Evolutionary conservation across 169 alveolate species (phyloP).

Genomic region (Eimeria falciformis): DNA sequence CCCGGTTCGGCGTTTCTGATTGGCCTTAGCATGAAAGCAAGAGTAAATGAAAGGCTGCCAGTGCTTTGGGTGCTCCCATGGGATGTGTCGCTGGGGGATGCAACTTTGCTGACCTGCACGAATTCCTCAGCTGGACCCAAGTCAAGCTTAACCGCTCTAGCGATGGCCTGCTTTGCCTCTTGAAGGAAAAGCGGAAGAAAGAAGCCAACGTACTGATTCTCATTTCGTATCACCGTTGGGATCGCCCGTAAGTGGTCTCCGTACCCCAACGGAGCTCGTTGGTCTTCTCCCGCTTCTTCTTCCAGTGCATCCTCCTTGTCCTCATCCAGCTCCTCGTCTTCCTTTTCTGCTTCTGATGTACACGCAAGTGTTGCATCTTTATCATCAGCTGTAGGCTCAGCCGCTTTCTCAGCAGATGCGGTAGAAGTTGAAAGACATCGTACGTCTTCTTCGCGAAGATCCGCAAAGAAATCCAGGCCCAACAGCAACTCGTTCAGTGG

Average conservation of each 20-base stretch:
- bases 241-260: constrained; percentile 61
- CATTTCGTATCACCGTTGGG: constrained; percentile 63
- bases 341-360: not conserved
- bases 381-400: not conserved
- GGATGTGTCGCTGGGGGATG: too few species aligned
- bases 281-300: not conserved
- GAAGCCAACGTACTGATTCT: constrained; percentile 58
- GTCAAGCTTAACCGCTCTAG: constrained; percentile 71
- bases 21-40: not conserved
- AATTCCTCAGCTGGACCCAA: constrained; percentile 55
- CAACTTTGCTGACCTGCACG: constrained; percentile 50
- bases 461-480: constrained; percentile 73
- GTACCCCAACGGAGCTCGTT: not conserved
- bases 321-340: not conserved
- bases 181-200: constrained; percentile 72
- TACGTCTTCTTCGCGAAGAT: constrained; percentile 70
- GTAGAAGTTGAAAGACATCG: not conserved
- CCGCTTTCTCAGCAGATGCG: not conserved
- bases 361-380: not conserved
- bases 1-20: not conserved
- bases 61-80: too few species aligned
- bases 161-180: constrained; percentile 76
- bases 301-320: not conserved
- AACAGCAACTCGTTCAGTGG: constrained; percentile 70
- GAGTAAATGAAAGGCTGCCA: too few species aligned